Evolutionary conservation across 177 flowering plant genomes (phyloP).

Genomic region (Vitis hybrid): DNA sequence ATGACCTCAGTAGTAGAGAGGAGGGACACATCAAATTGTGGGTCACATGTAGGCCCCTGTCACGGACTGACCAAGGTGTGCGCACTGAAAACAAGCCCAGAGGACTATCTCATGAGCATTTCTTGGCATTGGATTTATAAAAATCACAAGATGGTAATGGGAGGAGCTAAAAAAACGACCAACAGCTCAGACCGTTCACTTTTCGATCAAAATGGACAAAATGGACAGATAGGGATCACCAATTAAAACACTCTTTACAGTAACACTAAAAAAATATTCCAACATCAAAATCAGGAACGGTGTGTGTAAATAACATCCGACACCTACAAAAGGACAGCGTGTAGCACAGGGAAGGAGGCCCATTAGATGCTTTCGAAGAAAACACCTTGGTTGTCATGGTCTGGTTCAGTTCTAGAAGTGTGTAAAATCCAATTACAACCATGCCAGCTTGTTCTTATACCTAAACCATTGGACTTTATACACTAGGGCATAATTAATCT

Average conservation of each 20-base stretch:
- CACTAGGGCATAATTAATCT: too few relatives aligned
- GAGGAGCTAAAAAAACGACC: slow-evolving; percentile 3
- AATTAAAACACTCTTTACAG: too few relatives aligned
- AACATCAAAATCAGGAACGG: too few relatives aligned
- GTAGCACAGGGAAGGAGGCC: background rate
- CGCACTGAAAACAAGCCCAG: background rate
- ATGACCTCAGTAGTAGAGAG: too few relatives aligned
- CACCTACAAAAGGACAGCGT: background rate
- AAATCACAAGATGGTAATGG: slow-evolving; percentile 16
- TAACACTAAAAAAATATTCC: too few relatives aligned
- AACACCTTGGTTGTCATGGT: background rate
- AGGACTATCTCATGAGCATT: too few relatives aligned
- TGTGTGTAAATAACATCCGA: too few relatives aligned
- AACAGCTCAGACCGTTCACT: background rate
- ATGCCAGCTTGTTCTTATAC: too few relatives aligned
- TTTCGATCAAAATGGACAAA: slow-evolving; percentile 12
- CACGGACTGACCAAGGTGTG: background rate
- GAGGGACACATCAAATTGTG: too few relatives aligned
- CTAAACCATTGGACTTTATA: too few relatives aligned
- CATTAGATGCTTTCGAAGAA: background rate
- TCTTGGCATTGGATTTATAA: background rate
- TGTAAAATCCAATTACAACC: too few relatives aligned
- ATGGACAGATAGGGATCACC: slow-evolving; percentile 5
- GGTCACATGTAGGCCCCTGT: background rate
- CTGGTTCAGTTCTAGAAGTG: background rate